phyloP scores from a whole-genome alignment of 345 rosid genomes.

The Eucalyptus polybractea region DNA sequence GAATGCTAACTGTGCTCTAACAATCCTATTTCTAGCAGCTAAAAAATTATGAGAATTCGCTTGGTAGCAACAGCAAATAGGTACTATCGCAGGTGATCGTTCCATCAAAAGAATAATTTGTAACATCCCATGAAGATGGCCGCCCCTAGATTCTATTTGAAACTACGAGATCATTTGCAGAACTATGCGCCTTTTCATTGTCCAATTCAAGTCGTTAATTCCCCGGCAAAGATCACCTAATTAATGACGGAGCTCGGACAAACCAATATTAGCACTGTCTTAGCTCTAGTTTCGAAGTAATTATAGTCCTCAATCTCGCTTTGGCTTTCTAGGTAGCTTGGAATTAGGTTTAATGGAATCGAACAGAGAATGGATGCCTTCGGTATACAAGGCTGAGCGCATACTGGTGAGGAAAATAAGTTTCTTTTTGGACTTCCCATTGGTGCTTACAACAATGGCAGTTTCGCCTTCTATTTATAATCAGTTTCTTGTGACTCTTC shows the following conservation, averaged over 20 bases:
- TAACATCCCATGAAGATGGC: neutral
- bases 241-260: neutral
- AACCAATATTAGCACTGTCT: neutral
- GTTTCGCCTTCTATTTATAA: neutral
- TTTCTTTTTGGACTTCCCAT: neutral
- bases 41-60: neutral
- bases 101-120: neutral
- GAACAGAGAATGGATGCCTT: neutral
- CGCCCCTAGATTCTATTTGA: neutral
- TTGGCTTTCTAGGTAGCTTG: neutral
- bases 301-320: neutral
- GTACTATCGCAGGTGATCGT: neutral
- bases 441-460: neutral
- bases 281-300: neutral
- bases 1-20: neutral
- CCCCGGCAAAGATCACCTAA: neutral
- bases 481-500: neutral
- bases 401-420: neutral
- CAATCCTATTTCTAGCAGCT: neutral
- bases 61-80: neutral
- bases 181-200: neutral
- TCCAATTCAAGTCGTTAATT: neutral
- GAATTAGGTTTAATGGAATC: neutral
- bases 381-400: neutral
- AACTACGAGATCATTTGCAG: neutral